Base-by-base conservation (phyloP, 192 early-diverging fungal species). In the Backusella morwellensis region DNA sequence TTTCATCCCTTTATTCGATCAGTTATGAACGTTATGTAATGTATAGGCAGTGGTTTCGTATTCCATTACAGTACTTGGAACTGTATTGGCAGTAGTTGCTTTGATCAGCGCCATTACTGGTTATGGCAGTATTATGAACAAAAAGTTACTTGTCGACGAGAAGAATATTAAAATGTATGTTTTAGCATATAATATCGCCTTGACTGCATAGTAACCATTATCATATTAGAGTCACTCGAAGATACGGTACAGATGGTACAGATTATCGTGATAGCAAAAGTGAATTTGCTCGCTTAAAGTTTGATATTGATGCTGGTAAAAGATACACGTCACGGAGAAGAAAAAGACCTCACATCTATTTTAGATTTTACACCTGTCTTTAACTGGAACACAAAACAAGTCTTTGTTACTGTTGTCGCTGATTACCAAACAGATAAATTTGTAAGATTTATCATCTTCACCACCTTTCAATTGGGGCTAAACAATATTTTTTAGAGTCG, bases 301-400 rank as follows among this genome's bases (percentile, higher is more conserved):
- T 95, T 77, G 83, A 91, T 56, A 74, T 95, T 38, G 86, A 91
- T 41, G 93, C 93, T 35, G 93, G 93, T 94, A 84, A 71, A 23
- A 36, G 6, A 29, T n/a, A 21, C 54, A 63, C 11, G 9, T 63
- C 1, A 14, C 4, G 66, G 3, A n/a, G 8, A 3, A 73, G 73
- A 7, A 40, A 11, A 11, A 8, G 1, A 17, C 41, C 21, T 12
- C 2, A 68, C 54, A 47, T 34, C n/a, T 6, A 68, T n/a, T 32
- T 66, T 81, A 93, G 95, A 97, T 83, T 88, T 96, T 6, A 85
- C 89, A 23, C 85, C 87, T 12, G 81, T 94, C 32, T 97, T 95
- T 81, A 90, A 95, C 76, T 97, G 94, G 94, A 97, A 97, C 76
- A 94, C 94, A 38, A 97, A 97, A 79, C 92, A 95, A 81, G 78